Base-by-base conservation (phyloP, 352 stramenopile species). In the Phytophthora chlamydospora region DNA sequence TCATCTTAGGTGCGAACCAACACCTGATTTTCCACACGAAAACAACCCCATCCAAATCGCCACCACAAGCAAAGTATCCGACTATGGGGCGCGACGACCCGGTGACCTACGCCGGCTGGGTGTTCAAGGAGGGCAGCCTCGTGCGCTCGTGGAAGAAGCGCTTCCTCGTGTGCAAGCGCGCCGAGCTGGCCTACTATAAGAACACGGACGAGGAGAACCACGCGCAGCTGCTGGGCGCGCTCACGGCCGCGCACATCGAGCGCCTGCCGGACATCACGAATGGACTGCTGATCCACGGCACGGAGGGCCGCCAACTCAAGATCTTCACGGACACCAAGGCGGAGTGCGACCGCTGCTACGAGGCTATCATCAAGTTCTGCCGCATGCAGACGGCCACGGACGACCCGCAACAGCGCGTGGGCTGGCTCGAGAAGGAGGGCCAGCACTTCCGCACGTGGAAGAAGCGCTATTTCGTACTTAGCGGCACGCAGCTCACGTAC, bases 111-210 rank as follows among this genome's bases (percentile, higher is more conserved):
- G 79, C 81, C 31, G 84, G 82, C 33, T 91, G 82, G 82, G 76
- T 86, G 31, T 90, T 88, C 66, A 91, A 93, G 61, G 79, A 90
- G 60, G 84, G 84, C 39, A 90, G 78, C 47, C 75, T 93, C 38
- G 72, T 90, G 43, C 87, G 88, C 59, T 90, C 76, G 33, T 94
- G 85, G 85, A 92, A 91, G 70, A 92, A 94, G 66, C 83, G 85
- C 11, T 91, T 92, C 62, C 71, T 94, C 2, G 83, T 94, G 17
- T 85, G 85, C 62, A 90, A 94, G 56, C 71, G 78, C 24, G 71
- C 68, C 19, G 78, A 94, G 58, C 50, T 92, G 52, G 83, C 83
- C 29, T 92, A 94, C 71, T 94, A 94, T 66, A 91, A 94, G 67
- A 81, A 84, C 55, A 84, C 68, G 43, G 75, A 83, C 43, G 55